phyloP scores from a whole-genome alignment of 108 stramenopile species.

The Nitzschia inconspicua region DNA sequence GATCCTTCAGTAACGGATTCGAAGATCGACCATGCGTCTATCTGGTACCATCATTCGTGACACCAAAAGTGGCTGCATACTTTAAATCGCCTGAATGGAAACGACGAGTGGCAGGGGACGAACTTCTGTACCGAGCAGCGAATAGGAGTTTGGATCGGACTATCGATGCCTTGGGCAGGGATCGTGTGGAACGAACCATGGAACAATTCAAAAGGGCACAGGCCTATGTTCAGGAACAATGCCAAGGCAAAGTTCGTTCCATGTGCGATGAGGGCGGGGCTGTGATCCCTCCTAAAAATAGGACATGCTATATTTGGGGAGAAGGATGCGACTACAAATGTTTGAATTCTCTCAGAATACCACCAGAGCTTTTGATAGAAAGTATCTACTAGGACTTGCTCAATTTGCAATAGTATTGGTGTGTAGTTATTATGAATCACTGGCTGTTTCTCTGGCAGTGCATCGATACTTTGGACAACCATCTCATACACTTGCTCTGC shows the following conservation, averaged over 20 bases:
- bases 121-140: slow-evolving; percentile 35
- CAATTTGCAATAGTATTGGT: too few relatives aligned
- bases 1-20: slow-evolving; percentile 4
- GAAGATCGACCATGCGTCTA: slow-evolving; percentile 15
- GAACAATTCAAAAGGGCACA: not conserved
- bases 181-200: slow-evolving; percentile 10
- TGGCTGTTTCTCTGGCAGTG: too few relatives aligned
- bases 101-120: slow-evolving; percentile 26
- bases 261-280: slow-evolving; percentile 1
- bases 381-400: too few relatives aligned
- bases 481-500: too few relatives aligned
- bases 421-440: too few relatives aligned
- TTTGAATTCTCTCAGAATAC: not conserved
- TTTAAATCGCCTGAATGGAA: slow-evolving; percentile 23
- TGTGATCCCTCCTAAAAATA: not conserved
- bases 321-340: slow-evolving; percentile 28
- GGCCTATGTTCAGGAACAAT: not conserved
- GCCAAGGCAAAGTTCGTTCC: not conserved
- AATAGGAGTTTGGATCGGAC: slow-evolving; percentile 43
- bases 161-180: slow-evolving; percentile 41
- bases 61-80: slow-evolving; percentile 19
- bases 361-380: too few relatives aligned
- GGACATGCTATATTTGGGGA: slow-evolving; percentile 25
- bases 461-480: too few relatives aligned
- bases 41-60: slow-evolving; percentile 24